Evolutionary conservation across 768 basidiomycete species (phyloP).

Genomic region (Saitozyma podzolica): DNA sequence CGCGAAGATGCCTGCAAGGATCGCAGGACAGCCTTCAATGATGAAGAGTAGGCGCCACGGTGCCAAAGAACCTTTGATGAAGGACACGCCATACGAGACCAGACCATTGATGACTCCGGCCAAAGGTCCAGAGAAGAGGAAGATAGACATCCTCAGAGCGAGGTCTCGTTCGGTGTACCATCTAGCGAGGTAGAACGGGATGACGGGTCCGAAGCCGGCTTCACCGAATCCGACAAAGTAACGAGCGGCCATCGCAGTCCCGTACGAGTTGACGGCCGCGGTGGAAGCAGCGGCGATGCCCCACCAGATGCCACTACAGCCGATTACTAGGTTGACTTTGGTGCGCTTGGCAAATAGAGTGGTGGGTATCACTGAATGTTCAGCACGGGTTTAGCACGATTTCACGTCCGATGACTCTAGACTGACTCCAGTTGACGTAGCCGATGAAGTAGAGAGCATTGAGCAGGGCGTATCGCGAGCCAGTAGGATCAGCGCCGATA

Average conservation of each 20-base stretch:
- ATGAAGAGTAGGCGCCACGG: no score
- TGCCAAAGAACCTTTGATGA: no score
- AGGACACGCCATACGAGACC: no score
- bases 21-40: no score
- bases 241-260: constrained; percentile 5
- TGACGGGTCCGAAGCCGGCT: constrained; percentile 12
- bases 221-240: constrained; percentile 12
- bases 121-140: background rate
- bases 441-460: constrained; percentile 13
- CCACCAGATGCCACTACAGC: constrained; percentile 11
- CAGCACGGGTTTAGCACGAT: no score
- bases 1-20: no score
- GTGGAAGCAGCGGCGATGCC: constrained; percentile 16
- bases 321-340: constrained; percentile 7
- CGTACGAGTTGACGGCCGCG: constrained; percentile 14
- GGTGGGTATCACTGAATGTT: constrained; percentile 11
- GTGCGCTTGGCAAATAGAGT: constrained; percentile 13
- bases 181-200: constrained; percentile 11
- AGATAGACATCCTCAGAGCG: constrained; percentile 7
- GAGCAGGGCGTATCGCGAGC: constrained; percentile 16
- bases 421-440: constrained; percentile 16
- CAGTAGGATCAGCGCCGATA: constrained; percentile 11
- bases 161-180: constrained; percentile 11
- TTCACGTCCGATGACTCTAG: background rate
- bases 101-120: constrained; percentile 11